phyloP scores from a whole-genome alignment of 768 basidiomycete species.

The Megacollybia marginata region DNA sequence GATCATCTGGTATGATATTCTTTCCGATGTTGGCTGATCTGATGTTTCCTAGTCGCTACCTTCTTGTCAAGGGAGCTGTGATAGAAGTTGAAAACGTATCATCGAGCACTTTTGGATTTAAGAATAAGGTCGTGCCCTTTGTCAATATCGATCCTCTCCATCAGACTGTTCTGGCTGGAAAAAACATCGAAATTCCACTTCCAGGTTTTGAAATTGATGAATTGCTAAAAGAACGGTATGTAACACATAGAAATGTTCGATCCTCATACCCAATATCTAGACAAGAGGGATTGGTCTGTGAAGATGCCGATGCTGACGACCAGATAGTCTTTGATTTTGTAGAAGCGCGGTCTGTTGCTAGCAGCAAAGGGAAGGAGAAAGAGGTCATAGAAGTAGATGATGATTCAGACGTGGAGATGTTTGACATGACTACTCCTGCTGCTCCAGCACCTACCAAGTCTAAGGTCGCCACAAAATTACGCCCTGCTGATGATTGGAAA shows the following conservation, averaged over 20 bases:
- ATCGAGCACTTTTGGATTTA: constrained; percentile 1
- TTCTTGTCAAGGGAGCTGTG: constrained; percentile 39
- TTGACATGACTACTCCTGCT: background rate
- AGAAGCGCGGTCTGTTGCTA: constrained; percentile 8
- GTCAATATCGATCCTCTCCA: constrained; percentile 44
- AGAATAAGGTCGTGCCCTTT: constrained; percentile 24
- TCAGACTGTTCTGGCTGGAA: constrained; percentile 29
- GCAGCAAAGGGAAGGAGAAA: constrained; percentile 5
- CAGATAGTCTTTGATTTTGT: constrained; percentile 29
- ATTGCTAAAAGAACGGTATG: constrained; percentile 31
- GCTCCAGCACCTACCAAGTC: background rate
- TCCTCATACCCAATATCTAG: background rate
- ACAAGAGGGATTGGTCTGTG: constrained; percentile 29
- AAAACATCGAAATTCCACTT: constrained; percentile 45
- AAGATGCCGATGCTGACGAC: constrained; percentile 46
- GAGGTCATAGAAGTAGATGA: constrained; percentile 23
- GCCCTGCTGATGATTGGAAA: constrained; percentile 42
- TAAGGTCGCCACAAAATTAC: constrained; percentile 9
- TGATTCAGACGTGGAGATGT: constrained; percentile 11
- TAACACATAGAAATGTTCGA: background rate
- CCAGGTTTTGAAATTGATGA: constrained; percentile 46
- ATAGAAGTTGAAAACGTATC: background rate
- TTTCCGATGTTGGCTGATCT: background rate
- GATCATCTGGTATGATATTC: constrained; percentile 49
- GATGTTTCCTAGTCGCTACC: constrained; percentile 42